Evolutionary conservation across 208 protist genomes (phyloP), one percentile per base, ranked within the genome.

Genomic region (Trypanosoma avium): DNA sequence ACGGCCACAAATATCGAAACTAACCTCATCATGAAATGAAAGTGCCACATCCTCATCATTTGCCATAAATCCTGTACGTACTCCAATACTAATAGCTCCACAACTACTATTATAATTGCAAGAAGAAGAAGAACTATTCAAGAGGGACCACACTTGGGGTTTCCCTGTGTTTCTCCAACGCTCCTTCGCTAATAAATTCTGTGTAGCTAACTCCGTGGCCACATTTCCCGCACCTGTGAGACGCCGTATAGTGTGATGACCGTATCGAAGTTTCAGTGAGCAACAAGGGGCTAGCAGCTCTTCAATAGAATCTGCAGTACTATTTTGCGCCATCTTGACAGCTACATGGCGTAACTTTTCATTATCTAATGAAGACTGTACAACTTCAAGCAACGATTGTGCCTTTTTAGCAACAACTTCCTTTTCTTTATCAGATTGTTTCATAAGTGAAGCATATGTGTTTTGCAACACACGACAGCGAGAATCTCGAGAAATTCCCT

Each of bases 21-120:
- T 67, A 22, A 86, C 46, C 21, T 60, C 75, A 45, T 75, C 76
- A 46, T 80, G 76, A 22, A 79, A 64, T 10, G 72, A 62, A 26
- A 70, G 22, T 13, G 61, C 45, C 29, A 48, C 70, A 32, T 79
- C 82, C n/a, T 58, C 42, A 13, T 22, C 2, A 5, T 61, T 59
- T 12, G 65, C 56, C 0, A 55, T 46, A 19, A 80, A 76, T 15
- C 73, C 60, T 12, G 73, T 53, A 38, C 45, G 45, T 58, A 67
- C 49, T 10, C 56, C 32, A 8, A 66, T 3, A 27, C 24, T 21
- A 19, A 22, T n/a, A n/a, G n/a, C n/a, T n/a, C n/a, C n/a, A n/a
- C n/a, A n/a, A n/a, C n/a, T n/a, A n/a, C n/a, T n/a, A n/a, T n/a
- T n/a, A n/a, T n/a, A n/a, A n/a, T n/a, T n/a, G n/a, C n/a, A n/a